These are phyloP conservation scores for Suhomyces atakaporum DNA, from an alignment of 1,139 yeast species.

Conservation along the genomic window DNA sequence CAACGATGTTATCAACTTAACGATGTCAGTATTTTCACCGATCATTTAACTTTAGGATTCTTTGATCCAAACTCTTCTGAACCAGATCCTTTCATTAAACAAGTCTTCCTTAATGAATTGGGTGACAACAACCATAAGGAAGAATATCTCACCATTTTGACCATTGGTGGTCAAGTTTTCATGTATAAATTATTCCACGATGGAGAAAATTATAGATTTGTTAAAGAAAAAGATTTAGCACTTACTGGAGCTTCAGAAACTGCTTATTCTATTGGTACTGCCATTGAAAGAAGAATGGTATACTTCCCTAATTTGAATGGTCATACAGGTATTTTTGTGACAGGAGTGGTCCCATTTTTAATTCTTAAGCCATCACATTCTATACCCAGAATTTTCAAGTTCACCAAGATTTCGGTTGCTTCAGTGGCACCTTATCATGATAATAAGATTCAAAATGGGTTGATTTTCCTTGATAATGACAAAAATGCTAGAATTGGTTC, in stretches of 20 bases:
- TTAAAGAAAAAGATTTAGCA: conserved; percentile 48
- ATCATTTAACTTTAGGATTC: conserved; percentile 51
- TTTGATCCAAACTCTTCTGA: conserved; percentile 61
- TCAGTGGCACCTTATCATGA: conserved; percentile 59
- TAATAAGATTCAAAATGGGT: conserved; percentile 46
- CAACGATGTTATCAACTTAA: conserved; percentile 67
- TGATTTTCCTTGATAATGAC: conserved; percentile 71
- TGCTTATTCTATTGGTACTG: conserved; percentile 68
- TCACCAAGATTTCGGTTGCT: conserved; percentile 63
- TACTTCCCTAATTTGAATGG: conserved; percentile 62
- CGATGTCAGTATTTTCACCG: conserved; percentile 59
- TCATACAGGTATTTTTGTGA: conserved; percentile 62
- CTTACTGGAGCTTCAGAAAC: conserved; percentile 78
- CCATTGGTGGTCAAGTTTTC: conserved; percentile 77
- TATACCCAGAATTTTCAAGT: conserved; percentile 65
- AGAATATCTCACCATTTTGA: conserved; percentile 69
- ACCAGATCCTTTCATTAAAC: conserved; percentile 77
- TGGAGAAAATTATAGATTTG: conserved; percentile 50
- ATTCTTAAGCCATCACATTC: conserved; percentile 67
- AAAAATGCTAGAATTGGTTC: conserved; percentile 74
- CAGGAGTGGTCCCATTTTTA: conserved; percentile 75
- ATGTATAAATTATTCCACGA: conserved; percentile 62
- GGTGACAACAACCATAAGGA: conserved; percentile 58
- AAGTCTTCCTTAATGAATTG: conserved; percentile 61
- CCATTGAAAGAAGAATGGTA: conserved; percentile 67